These are phyloP conservation scores for Colletotrichum eleusines DNA, from an alignment of 2,329 filamentous ascomycete genomes.

Conservation along the genomic window DNA sequence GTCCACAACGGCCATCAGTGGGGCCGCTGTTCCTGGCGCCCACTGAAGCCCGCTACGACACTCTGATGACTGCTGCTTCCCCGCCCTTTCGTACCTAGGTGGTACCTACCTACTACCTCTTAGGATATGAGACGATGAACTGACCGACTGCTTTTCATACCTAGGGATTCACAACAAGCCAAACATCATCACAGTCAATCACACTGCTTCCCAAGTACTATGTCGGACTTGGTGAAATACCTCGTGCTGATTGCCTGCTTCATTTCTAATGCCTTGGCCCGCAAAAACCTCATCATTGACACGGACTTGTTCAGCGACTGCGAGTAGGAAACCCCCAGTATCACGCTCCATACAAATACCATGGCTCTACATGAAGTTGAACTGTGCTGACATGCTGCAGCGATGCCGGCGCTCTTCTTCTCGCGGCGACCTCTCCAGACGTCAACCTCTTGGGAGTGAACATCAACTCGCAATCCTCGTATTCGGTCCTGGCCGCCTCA, in stretches of 20 bases:
- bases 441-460: conserved; percentile 56
- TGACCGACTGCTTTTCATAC: no score
- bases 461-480: conserved; percentile 56
- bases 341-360: not conserved
- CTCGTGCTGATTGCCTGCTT: not conserved
- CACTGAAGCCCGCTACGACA: not conserved
- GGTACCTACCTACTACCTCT: no score
- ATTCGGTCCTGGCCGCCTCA: conserved; percentile 55
- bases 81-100: no score
- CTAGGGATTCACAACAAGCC: no score
- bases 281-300: conserved; percentile 58
- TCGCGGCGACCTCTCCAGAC: conserved; percentile 53
- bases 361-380: not conserved
- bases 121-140: not conserved
- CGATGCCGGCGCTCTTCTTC: conserved; percentile 56
- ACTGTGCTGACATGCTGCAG: conserved; percentile 44
- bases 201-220: not conserved
- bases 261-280: not conserved
- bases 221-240: not conserved
- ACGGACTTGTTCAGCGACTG: conserved; percentile 62
- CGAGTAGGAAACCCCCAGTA: conserved; percentile 50
- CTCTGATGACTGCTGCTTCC: no score
- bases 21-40: not conserved
- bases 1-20: conserved; percentile 14
- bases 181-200: no score